These are phyloP conservation scores for Penicillium verhagenii DNA, from an alignment of 495 filamentous ascomycete genomes.

Conservation along the genomic window DNA sequence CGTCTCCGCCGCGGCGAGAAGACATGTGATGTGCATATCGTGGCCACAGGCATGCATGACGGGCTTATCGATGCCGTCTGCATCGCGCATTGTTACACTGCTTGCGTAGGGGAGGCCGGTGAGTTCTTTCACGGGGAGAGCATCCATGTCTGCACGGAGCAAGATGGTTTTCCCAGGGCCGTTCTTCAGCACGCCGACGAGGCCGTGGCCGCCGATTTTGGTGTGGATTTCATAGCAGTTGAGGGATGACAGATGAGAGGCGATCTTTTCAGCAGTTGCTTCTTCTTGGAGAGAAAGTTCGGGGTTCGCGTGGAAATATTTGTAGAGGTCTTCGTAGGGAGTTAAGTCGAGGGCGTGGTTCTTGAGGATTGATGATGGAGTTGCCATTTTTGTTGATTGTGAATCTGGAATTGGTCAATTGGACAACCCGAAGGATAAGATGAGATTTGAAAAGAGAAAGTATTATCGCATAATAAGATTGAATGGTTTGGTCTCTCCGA, in stretches of 20 bases:
- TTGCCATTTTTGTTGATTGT: slow-evolving; percentile 21
- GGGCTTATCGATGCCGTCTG: slow-evolving; percentile 42
- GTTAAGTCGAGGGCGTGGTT: slow-evolving; percentile 24
- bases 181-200: slow-evolving; percentile 46
- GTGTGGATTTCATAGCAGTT: slow-evolving; percentile 40
- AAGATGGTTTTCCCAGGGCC: slow-evolving; percentile 49
- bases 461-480: too few relatives aligned
- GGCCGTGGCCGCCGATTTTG: slow-evolving; percentile 49
- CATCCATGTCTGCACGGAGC: slow-evolving; percentile 55
- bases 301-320: slow-evolving; percentile 54
- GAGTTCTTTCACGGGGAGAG: slow-evolving; percentile 50
- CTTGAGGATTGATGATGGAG: slow-evolving; percentile 25
- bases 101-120: slow-evolving; percentile 52
- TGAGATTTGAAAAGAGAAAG: too few relatives aligned
- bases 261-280: slow-evolving; percentile 43
- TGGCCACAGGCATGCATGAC: slow-evolving; percentile 60
- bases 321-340: slow-evolving; percentile 54
- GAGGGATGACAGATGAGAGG: slow-evolving; percentile 30
- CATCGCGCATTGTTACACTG: slow-evolving; percentile 39
- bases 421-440: too few relatives aligned
- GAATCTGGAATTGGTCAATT: not conserved
- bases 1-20: slow-evolving; percentile 48
- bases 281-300: slow-evolving; percentile 57
- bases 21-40: slow-evolving; percentile 56
- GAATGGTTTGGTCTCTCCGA: too few relatives aligned